phyloP scores from a whole-genome alignment of 2,329 filamentous ascomycete genomes.

The Paraphoma sp. region DNA sequence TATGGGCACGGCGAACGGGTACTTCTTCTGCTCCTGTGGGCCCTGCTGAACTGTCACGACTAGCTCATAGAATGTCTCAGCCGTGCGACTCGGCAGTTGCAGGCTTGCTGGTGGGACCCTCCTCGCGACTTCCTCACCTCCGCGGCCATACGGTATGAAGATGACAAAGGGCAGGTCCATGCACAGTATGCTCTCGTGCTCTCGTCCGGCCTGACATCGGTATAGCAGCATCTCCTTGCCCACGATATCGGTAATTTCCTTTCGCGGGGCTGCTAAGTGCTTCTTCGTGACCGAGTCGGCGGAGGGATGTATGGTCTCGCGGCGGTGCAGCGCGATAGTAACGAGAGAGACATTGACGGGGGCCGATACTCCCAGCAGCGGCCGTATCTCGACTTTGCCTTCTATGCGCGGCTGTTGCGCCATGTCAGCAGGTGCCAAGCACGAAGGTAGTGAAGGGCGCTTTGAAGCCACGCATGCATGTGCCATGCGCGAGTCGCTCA shows the following conservation, averaged over 20 bases:
- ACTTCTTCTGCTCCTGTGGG: conserved; percentile 84
- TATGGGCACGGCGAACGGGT: conserved; percentile 88
- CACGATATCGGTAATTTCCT: conserved; percentile 90
- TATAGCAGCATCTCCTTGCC: conserved; percentile 95
- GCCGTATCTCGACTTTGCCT: conserved; percentile 95
- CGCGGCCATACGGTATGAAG: conserved; percentile 93
- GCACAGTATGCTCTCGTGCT: conserved; percentile 85
- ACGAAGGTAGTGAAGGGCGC: conserved; percentile 4
- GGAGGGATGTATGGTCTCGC: conserved; percentile 95
- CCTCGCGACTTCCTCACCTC: conserved; percentile 86
- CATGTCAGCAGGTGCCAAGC: conserved; percentile 29
- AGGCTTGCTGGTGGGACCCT: conserved; percentile 91
- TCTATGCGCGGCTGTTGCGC: conserved; percentile 83
- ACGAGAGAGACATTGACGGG: conserved; percentile 92
- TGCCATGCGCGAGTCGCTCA: conserved; percentile 3
- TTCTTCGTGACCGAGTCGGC: conserved; percentile 94
- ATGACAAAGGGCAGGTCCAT: conserved; percentile 98
- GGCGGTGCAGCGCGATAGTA: conserved; percentile 89
- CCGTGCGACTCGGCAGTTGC: conserved; percentile 89
- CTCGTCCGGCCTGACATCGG: conserved; percentile 81
- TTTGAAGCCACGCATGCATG: conserved; percentile 2
- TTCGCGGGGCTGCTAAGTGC: conserved; percentile 85
- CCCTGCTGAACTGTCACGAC: conserved; percentile 96
- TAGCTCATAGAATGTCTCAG: conserved; percentile 95
- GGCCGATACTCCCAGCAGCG: conserved; percentile 81